Evolutionary conservation across 148 eudicot species (phyloP), one percentile per base, ranked within the genome.

Genomic region (Salicornia ramosissima): DNA sequence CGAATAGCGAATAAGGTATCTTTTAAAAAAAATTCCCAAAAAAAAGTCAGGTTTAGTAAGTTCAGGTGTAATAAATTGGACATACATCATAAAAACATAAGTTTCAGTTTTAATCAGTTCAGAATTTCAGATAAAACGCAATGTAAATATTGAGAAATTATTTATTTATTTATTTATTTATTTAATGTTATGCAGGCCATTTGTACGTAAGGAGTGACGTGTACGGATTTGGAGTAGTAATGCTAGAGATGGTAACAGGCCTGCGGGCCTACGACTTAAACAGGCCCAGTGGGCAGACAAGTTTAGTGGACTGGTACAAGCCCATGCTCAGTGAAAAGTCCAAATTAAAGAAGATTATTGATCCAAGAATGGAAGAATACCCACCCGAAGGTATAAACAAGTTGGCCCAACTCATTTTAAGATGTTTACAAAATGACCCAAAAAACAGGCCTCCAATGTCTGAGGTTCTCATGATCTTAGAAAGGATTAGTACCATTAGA

Each of bases 131-230:
- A n/a, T n/a, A n/a, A n/a, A n/a, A n/a, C n/a, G n/a, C n/a, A n/a
- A n/a, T n/a, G n/a, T n/a, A n/a, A n/a, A n/a, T n/a, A n/a, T n/a
- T n/a, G n/a, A n/a, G n/a, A n/a, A n/a, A n/a, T n/a, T n/a, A n/a
- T n/a, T n/a, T n/a, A n/a, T n/a, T n/a, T n/a, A n/a, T n/a, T n/a
- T n/a, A n/a, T n/a, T n/a, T n/a, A n/a, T n/a, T n/a, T n/a, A 36
- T 36, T 3, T 30, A 16, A 0, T 59, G 13, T 46, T 40, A 30
- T 59, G 30, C 77, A 86, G 97, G 93, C 61, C 96, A 85, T 80
- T 68, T 87, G 29, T 87, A 84, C 46, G 83, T 88, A 36, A 83
- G 78, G 72, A 92, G 98, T 31, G 98, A 92, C 43, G 94, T 92
- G 5, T 92, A 86, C 2, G 82, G 94, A 7, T 92, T 88, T 13